phyloP scores from a whole-genome alignment of 2,329 filamentous ascomycete genomes.

The Ceratocystis albifundus region DNA sequence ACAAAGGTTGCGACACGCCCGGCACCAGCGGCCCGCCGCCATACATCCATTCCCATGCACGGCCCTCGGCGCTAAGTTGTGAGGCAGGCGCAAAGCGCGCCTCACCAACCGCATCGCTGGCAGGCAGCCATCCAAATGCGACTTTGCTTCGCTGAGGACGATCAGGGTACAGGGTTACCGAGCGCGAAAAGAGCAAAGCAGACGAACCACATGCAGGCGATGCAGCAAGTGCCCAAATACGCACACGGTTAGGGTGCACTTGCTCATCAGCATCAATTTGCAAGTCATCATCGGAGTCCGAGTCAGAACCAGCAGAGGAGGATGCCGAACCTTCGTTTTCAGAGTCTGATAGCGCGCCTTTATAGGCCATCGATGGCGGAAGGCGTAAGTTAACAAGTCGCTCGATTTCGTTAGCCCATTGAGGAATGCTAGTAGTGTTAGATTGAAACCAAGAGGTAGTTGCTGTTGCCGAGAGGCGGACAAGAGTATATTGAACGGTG shows the following conservation, averaged over 20 bases:
- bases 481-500: constrained; percentile 40
- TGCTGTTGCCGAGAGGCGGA: constrained; percentile 42
- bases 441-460: constrained; percentile 43
- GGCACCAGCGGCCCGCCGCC: constrained; percentile 39
- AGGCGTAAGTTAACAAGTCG: constrained; percentile 36
- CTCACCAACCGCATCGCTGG: neutral
- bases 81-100: neutral
- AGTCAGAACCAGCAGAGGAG: constrained; percentile 24
- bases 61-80: constrained; percentile 35
- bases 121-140: constrained; percentile 29
- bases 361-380: constrained; percentile 37
- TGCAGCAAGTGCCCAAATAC: constrained; percentile 42
- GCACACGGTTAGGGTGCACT: constrained; percentile 40
- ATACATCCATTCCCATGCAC: constrained; percentile 49
- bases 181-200: constrained; percentile 40
- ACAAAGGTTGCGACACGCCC: constrained; percentile 30
- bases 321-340: constrained; percentile 26
- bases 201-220: constrained; percentile 43
- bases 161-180: constrained; percentile 40
- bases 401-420: constrained; percentile 40
- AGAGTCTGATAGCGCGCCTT: constrained; percentile 30
- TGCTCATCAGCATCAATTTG: constrained; percentile 32
- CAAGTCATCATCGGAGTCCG: constrained; percentile 29
- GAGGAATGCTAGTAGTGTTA: constrained; percentile 27
- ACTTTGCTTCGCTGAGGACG: constrained; percentile 33